Base-by-base conservation (phyloP, 1,284 basidiomycete genomes). In the Flammula alnicola region DNA sequence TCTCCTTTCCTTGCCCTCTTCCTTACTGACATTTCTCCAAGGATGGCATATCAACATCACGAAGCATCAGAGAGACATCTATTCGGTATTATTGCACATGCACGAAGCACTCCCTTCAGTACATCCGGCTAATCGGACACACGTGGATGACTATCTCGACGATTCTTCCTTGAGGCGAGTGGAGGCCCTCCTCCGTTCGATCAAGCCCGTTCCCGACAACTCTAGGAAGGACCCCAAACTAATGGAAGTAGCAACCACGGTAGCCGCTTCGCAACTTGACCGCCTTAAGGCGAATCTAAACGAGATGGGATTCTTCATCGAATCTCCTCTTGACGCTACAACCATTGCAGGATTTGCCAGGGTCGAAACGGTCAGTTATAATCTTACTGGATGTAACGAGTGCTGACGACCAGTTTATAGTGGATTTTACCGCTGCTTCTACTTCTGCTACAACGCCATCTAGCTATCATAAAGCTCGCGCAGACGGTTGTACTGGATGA, bases 31-130 rank as follows among this genome's bases (percentile, higher is more conserved):
- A 22, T 25, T 42, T 12, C 1, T 10, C n/a, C 12, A 19, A 54
- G 55, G 55, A 9, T 57, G 55, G 61, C 63, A 65, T 42, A 29
- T 56, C 8, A 53, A 56, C 20, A 43, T 66, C 22, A 57, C 55
- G 4, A 49, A 55, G 16, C 61, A 63, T 46, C 54, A 50, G 20
- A 52, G 40, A 27, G 42, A 54, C 4, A 60, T 66, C 10, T 64
- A 63, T 41, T 44, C 40, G 1, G 27, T 61, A 5, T n/a, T 61
- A 1, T 16, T 22, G 3, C 48, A 57, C 6, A 63, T 65, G 53
- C 14, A 56, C 38, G n/a, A 37, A 3, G n/a, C 52, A 1, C 16
- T 48, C 3, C 8, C 23, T 16, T 30, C 33, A 1, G 30, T 49
- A 4, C 51, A 42, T 14, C 35, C 42, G 2, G 42, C 44, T 5